Evolutionary conservation across 768 basidiomycete genomes (phyloP), one percentile per base, ranked within the genome.

Genomic region (Lactifluus subvellereus): DNA sequence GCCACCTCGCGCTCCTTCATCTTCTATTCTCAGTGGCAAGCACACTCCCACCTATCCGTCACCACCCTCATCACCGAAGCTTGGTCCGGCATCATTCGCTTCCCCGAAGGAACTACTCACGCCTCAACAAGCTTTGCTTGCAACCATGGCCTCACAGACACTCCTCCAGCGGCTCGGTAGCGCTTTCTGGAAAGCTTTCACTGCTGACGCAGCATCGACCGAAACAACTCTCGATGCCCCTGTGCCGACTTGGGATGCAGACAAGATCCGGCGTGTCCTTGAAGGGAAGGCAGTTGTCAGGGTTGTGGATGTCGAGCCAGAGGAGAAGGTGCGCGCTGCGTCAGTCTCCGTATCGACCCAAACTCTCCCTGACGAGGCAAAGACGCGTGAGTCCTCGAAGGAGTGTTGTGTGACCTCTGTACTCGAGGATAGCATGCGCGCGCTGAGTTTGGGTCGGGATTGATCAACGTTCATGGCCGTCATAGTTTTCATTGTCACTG

Each of bases 151-250:
- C 8, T 83, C 84, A 45, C 87, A 92, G 75, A 91, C 92, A 0
- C 75, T 95, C 30, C 68, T 90, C 54, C 75, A 77, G 70, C 86
- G 84, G 68, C 79, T 94, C 33, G 85, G 88, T 4, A 72, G 76
- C n/a, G 89, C 91, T 51, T 94, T 94, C 77, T 90, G 90, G 87
- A 90, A 93, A 65, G 93, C 93, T n/a, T 94, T 94, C 74, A 80
- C 86, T n/a, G 86, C 85, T 3, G 68, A 69, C 14, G 68, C 74
- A 2, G 14, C 55, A 47, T 35, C 43, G 30, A 53, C n/a, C 71
- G 10, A 61, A 68, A 0, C 62, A 72, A 32, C 70, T 75, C 54
- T 66, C 14, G 49, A 54, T 40, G 54, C 30, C 45, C 30, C 38
- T 49, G 45, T 47, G 48, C 57, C 60, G 18, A 27, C 64, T 63